These are phyloP conservation scores for Anisodus tanguticus DNA, from an alignment of 257 asterid genomes.

Conservation along the genomic window DNA sequence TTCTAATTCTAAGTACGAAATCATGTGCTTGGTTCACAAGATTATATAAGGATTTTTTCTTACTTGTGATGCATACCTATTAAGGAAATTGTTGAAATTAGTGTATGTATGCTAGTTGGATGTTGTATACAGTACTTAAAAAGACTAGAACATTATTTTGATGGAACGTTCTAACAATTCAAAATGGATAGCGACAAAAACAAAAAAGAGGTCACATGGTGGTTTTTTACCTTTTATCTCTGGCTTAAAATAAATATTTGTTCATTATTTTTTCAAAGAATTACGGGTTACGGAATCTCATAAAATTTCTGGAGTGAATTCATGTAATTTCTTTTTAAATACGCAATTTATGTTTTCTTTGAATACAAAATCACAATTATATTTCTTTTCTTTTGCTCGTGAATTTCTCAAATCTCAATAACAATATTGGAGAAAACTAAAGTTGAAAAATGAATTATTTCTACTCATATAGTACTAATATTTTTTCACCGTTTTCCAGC, in stretches of 20 bases:
- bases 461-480: background rate
- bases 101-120: too few relatives aligned
- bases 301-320: background rate
- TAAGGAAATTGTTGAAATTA: background rate
- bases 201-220: background rate
- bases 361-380: background rate
- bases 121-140: background rate
- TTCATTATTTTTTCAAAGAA: background rate
- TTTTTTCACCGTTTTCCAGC: background rate
- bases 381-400: background rate
- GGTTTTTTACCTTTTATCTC: background rate
- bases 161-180: background rate
- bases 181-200: background rate
- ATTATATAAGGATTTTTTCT: background rate
- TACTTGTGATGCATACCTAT: background rate
- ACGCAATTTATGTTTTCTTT: background rate
- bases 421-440: background rate
- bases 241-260: background rate
- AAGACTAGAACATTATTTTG: background rate
- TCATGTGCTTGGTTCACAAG: constrained; percentile 13
- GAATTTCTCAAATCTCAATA: background rate
- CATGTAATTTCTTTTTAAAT: background rate
- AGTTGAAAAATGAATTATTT: background rate
- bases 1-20: background rate
- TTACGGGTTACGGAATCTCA: background rate